Evolutionary conservation across 495 filamentous ascomycete species (phyloP).

Genomic region (Parathielavia hyrcaniae): DNA sequence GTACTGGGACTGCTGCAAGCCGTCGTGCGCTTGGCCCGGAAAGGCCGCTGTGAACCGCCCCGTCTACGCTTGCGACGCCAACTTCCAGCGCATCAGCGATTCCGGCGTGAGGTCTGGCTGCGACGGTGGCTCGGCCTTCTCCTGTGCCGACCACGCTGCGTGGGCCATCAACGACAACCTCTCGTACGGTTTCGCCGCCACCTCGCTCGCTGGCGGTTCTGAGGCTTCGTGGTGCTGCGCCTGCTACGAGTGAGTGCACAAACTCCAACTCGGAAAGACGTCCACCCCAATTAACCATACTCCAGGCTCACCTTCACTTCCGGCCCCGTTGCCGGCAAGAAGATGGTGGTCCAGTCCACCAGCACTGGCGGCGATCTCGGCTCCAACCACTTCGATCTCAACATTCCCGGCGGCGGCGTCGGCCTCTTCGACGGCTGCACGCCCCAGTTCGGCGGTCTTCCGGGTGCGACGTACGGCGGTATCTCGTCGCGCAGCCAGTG

Average conservation of each 20-base stretch:
- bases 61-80: slow-evolving; percentile 47
- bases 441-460: slow-evolving; percentile 48
- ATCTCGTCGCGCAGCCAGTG: slow-evolving; percentile 45
- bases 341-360: slow-evolving; percentile 57
- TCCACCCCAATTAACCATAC: slow-evolving; percentile 6
- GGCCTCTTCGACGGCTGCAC: slow-evolving; percentile 52
- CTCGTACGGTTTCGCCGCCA: slow-evolving; percentile 55
- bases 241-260: slow-evolving; percentile 46
- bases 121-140: slow-evolving; percentile 45
- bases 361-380: slow-evolving; percentile 55
- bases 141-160: slow-evolving; percentile 49
- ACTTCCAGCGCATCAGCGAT: slow-evolving; percentile 40
- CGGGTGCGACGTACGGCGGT: slow-evolving; percentile 52
- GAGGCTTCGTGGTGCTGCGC: slow-evolving; percentile 51
- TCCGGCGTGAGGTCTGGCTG: slow-evolving; percentile 29
- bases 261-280: neutral
- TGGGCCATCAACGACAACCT: slow-evolving; percentile 48
- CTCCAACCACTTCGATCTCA: slow-evolving; percentile 53
- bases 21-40: slow-evolving; percentile 51
- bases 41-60: slow-evolving; percentile 47
- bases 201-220: slow-evolving; percentile 37
- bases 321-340: slow-evolving; percentile 46
- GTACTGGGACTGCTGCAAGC: slow-evolving; percentile 61
- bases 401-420: slow-evolving; percentile 54
- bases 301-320: slow-evolving; percentile 35